Base-by-base conservation (phyloP, 202 grass and related monocot species). In the Brachypodium distachyon region DNA sequence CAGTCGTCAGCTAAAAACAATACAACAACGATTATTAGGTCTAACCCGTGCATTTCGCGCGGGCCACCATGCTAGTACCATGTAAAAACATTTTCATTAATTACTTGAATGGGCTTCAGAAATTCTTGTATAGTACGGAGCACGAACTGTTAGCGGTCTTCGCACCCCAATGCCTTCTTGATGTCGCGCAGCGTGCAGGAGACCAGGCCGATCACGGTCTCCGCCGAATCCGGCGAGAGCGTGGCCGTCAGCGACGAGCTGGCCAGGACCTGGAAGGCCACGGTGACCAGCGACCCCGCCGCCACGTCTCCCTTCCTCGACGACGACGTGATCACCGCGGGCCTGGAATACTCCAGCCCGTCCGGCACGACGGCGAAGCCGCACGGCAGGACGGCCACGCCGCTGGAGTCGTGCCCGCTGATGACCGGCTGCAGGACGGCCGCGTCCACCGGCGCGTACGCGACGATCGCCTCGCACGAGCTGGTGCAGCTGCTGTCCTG, bases 401-500 rank as follows among this genome's bases (percentile, higher is more conserved):
- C 76, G 68, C 90, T 80, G 1, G 94, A 88, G 70, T 93, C 94
- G 36, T 77, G 83, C n/a, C 94, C 90, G 36, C 61, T 58, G 81
- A 89, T 82, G 63, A 93, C 90, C 21, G 77, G 70, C 60, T 77
- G 79, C 64, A 90, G 61, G 70, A 27, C 18, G 46, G 67, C 76
- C 59, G 68, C 70, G 42, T 92, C 91, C 17, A 92, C 70, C 28
- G 80, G 52, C 40, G 93, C 60, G 76, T 87, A 91, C 22, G 87
- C 78, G 61, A 92, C 22, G 31, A 48, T 64, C 12, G 79, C 92
- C 70, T 94, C 91, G 42, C 82, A 94, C 23, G 89, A 37, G 77
- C 34, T 86, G 31, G 80, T 87, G 72, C 86, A 80, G 80, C 80
- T 84, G 80, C 80, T 84, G 79, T 97, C 94, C 77, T 97, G 94